These are phyloP conservation scores for Boletus rubropictus DNA, from an alignment of 768 basidiomycete genomes.

Conservation along the genomic window DNA sequence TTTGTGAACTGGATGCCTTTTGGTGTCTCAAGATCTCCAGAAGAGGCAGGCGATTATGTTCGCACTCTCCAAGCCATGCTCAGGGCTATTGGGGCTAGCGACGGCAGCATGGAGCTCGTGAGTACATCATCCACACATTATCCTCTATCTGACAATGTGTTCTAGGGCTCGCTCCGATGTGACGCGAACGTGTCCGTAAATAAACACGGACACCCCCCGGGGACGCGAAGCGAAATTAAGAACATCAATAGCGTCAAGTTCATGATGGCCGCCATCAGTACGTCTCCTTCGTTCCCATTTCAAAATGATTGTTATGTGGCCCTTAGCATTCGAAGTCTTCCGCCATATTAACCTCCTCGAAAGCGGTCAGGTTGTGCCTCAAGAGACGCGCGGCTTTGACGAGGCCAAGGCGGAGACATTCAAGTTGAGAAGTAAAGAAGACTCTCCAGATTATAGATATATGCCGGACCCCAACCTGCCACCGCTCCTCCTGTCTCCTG, in stretches of 20 bases:
- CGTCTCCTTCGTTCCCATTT: conserved; percentile 17
- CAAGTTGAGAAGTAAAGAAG: conserved; percentile 81
- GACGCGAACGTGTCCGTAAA: conserved; percentile 95
- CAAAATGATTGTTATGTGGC: background rate
- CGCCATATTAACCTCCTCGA: conserved; percentile 66
- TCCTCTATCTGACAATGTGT: conserved; percentile 1
- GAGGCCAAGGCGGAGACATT: conserved; percentile 78
- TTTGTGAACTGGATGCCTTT: background rate
- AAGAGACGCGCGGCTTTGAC: conserved; percentile 91
- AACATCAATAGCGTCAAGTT: conserved; percentile 90
- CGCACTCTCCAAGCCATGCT: conserved; percentile 74
- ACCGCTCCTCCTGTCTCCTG: conserved; percentile 53
- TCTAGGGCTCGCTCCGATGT: conserved; percentile 86
- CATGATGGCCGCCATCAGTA: conserved; percentile 81
- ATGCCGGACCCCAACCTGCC: conserved; percentile 97
- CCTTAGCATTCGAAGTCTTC: conserved; percentile 70
- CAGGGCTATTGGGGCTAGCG: conserved; percentile 79
- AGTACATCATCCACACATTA: conserved; percentile 6
- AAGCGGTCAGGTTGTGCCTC: conserved; percentile 42
- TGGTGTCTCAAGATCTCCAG: conserved; percentile 51
- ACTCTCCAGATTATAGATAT: conserved; percentile 93
- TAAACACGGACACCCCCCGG: conserved; percentile 50
- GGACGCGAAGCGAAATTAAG: conserved; percentile 93
- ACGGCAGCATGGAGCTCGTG: conserved; percentile 97
- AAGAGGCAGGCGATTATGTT: conserved; percentile 88